Conservation (phyloP, 345 rosid species). For the Gossypium ekmanianum region DNA sequence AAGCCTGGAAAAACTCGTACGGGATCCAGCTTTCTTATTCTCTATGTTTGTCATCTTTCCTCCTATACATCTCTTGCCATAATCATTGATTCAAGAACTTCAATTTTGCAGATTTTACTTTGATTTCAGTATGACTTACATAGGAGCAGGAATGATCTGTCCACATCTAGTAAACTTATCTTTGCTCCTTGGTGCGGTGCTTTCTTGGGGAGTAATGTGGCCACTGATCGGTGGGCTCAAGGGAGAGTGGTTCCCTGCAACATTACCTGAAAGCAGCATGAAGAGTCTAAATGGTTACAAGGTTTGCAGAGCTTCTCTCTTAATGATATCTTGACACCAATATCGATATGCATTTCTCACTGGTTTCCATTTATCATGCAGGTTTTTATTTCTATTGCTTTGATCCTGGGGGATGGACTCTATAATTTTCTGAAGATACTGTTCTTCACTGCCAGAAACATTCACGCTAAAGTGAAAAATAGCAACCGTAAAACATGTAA, state of each 20-base stretch:
- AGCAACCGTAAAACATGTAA: conserved; percentile 42
- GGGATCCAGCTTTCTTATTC: conserved; percentile 23
- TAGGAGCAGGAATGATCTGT: conserved; percentile 97
- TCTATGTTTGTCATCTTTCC: background rate
- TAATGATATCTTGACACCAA: background rate
- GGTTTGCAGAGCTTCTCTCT: conserved; percentile 30
- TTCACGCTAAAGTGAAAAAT: conserved; percentile 33
- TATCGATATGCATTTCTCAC: background rate
- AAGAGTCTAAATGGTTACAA: conserved; percentile 84
- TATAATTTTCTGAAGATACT: conserved; percentile 86
- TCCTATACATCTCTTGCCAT: conserved; percentile 2
- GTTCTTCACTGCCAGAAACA: conserved; percentile 45
- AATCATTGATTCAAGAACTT: conserved; percentile 18
- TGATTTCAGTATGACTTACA: conserved; percentile 79
- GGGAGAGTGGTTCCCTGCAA: conserved; percentile 72
- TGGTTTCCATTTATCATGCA: conserved; percentile 22
- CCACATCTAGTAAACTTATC: conserved; percentile 84
- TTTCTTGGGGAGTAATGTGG: conserved; percentile 98
- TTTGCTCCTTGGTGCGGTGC: conserved; percentile 80
- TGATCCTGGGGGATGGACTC: conserved; percentile 88
- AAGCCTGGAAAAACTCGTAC: conserved; percentile 77
- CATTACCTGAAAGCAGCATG: conserved; percentile 65
- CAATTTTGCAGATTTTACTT: conserved; percentile 72
- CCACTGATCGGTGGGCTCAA: conserved; percentile 61
- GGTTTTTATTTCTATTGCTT: conserved; percentile 82